Conservation (phyloP, 2,329 filamentous ascomycete genomes). For the Setomelanomma holmii region DNA sequence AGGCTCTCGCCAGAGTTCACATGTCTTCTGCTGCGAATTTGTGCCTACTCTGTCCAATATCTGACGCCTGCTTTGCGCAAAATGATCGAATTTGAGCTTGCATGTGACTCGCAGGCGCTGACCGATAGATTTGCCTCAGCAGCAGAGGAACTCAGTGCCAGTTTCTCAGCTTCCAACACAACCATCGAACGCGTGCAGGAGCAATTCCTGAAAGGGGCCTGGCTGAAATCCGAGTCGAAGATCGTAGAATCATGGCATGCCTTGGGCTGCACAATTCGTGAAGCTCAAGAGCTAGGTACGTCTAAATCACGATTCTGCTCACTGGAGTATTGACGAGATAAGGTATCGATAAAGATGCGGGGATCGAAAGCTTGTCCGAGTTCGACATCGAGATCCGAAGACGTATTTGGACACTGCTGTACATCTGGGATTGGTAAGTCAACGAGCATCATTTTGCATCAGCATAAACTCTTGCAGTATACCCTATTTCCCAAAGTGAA, state of each 20-base stretch:
- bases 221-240: slow-evolving; percentile 57
- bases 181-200: slow-evolving; percentile 58
- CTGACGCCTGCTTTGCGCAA: slow-evolving; percentile 47
- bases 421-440: slow-evolving; percentile 58
- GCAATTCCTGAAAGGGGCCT: slow-evolving; percentile 56
- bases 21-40: slow-evolving; percentile 56
- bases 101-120: slow-evolving; percentile 48
- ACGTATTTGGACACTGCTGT: slow-evolving; percentile 56
- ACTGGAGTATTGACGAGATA: neutral
- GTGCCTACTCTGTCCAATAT: slow-evolving; percentile 55
- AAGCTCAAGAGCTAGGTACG: slow-evolving; percentile 58
- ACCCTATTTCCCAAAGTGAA: too few relatives aligned
- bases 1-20: slow-evolving; percentile 54
- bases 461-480: too few relatives aligned
- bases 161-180: slow-evolving; percentile 53
- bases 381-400: slow-evolving; percentile 58
- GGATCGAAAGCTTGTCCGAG: slow-evolving; percentile 48
- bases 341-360: slow-evolving; percentile 52
- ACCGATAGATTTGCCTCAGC: slow-evolving; percentile 53
- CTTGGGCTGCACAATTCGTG: slow-evolving; percentile 53
- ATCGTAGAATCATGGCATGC: slow-evolving; percentile 60
- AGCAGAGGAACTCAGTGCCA: slow-evolving; percentile 53
- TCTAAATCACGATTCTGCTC: neutral
- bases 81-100: slow-evolving; percentile 56
- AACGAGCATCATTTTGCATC: too few relatives aligned